These are phyloP conservation scores for Suillus ampliporus DNA, from an alignment of 768 basidiomycete species.

Conservation along the genomic window DNA sequence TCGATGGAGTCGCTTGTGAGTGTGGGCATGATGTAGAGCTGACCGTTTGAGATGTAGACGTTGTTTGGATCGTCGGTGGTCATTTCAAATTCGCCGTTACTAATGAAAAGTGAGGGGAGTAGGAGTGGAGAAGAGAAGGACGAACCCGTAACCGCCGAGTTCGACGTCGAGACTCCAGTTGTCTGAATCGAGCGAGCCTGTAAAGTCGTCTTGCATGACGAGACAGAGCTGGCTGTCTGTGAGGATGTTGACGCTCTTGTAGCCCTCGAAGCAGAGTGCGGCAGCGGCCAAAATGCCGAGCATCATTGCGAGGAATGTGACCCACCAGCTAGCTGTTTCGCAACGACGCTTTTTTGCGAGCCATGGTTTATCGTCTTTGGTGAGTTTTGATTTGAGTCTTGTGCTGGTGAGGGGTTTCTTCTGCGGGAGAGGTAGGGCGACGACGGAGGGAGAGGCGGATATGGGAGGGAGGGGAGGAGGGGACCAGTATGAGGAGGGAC, in stretches of 20 bases:
- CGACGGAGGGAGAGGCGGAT: constrained; percentile 34
- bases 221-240: constrained; percentile 43
- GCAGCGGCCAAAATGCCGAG: constrained; percentile 49
- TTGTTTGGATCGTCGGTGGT: constrained; percentile 47
- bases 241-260: constrained; percentile 44
- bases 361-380: constrained; percentile 54
- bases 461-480: constrained; percentile 49
- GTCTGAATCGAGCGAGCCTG: constrained; percentile 44
- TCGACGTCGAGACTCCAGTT: constrained; percentile 56
- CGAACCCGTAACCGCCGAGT: constrained; percentile 57
- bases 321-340: constrained; percentile 49
- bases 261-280: constrained; percentile 52
- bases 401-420: constrained; percentile 48
- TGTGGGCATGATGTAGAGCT: constrained; percentile 65
- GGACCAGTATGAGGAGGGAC: constrained; percentile 67
- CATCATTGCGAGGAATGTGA: constrained; percentile 48
- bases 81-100: constrained; percentile 63
- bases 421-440: constrained; percentile 44
- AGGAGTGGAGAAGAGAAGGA: constrained; percentile 4
- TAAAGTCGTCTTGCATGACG: constrained; percentile 58
- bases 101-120: constrained; percentile 17
- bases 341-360: constrained; percentile 39
- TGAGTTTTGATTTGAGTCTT: constrained; percentile 56
- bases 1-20: constrained; percentile 55
- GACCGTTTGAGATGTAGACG: constrained; percentile 51